Conservation (phyloP, 2,329 filamentous ascomycete species). For the Pseudocercospora macadamiae region DNA sequence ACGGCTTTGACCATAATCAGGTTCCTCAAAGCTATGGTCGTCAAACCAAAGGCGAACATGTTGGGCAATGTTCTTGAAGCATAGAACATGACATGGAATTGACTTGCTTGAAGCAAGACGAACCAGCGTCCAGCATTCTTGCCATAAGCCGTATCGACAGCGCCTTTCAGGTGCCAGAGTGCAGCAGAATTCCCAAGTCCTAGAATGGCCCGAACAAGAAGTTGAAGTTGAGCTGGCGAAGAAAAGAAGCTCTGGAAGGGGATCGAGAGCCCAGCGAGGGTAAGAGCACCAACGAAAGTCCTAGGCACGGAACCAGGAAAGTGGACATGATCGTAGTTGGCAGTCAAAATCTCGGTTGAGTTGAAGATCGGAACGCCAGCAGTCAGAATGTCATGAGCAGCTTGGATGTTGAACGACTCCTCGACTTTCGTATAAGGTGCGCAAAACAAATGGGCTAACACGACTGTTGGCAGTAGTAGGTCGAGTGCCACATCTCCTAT, state of each 20-base stretch:
- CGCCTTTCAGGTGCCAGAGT: slow-evolving; percentile 66
- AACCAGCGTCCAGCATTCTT: slow-evolving; percentile 75
- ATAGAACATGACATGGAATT: slow-evolving; percentile 95
- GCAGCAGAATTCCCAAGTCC: slow-evolving; percentile 74
- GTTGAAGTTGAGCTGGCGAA: slow-evolving; percentile 60
- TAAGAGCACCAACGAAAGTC: slow-evolving; percentile 80
- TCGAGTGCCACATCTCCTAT: slow-evolving; percentile 53
- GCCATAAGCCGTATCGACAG: slow-evolving; percentile 70
- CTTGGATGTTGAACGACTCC: slow-evolving; percentile 97
- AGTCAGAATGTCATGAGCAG: slow-evolving; percentile 82
- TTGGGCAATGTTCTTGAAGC: slow-evolving; percentile 90
- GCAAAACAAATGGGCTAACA: slow-evolving; percentile 38
- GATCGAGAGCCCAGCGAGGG: slow-evolving; percentile 73
- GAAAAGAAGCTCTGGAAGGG: slow-evolving; percentile 64
- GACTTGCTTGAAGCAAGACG: slow-evolving; percentile 72
- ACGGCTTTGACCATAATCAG: slow-evolving; percentile 53
- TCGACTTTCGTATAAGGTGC: slow-evolving; percentile 97
- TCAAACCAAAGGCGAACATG: slow-evolving; percentile 89
- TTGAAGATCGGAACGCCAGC: slow-evolving; percentile 68
- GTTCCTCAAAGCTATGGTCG: slow-evolving; percentile 64
- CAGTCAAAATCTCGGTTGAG: slow-evolving; percentile 40
- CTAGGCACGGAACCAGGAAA: slow-evolving; percentile 92
- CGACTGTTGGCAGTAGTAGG: slow-evolving; percentile 60
- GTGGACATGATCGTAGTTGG: slow-evolving; percentile 82
- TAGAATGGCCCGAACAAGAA: slow-evolving; percentile 72